Base-by-base conservation (phyloP, 805 yeast species). In the Jamesozyma rosinii region DNA sequence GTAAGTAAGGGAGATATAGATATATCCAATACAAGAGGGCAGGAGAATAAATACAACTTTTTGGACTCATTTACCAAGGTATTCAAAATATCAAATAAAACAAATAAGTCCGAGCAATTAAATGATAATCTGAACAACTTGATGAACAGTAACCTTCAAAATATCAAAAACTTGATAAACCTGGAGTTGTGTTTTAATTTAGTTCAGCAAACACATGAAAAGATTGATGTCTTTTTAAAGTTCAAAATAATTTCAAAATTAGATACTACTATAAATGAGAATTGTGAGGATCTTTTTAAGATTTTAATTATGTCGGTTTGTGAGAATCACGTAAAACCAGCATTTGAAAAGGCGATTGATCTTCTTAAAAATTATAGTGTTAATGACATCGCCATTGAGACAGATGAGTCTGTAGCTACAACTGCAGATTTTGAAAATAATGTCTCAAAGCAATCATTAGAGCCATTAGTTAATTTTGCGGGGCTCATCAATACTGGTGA, bases 401-500 rank as follows among this genome's bases (percentile, higher is more conserved):
- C 34, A 13, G 45, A 24, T 6, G 37, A 24, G 10, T n/a, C n/a
- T n/a, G n/a, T n/a, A n/a, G 13, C 33, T 22, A n/a, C 15, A 44
- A 20, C 37, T 3, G 50, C 5, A 18, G 26, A 18, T 5, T n/a
- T n/a, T n/a, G n/a, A 24, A 4, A 48, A 44, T 19, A 69, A 73
- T 6, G 4, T 10, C 1, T 14, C 26, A 3, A 43, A 36, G 13
- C 42, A 39, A 32, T 48, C 51, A 3, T 81, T 84, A n/a, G 94
- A 83, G 49, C 97, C 97, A 0, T 69, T 90, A 42, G 82, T 82
- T 0, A 77, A 84, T 37, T 90, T 92, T 53, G 83, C 94, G 15
- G 97, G 90, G 58, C 71, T 92, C 44, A 92, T 92, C 30, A 92
- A 89, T 53, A 80, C 86, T 46, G 97, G 96, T 4, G 98, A 90